Evolutionary conservation across 1,284 basidiomycete species (phyloP), one percentile per base, ranked within the genome.

Genomic region (Leccinum pachyderme): DNA sequence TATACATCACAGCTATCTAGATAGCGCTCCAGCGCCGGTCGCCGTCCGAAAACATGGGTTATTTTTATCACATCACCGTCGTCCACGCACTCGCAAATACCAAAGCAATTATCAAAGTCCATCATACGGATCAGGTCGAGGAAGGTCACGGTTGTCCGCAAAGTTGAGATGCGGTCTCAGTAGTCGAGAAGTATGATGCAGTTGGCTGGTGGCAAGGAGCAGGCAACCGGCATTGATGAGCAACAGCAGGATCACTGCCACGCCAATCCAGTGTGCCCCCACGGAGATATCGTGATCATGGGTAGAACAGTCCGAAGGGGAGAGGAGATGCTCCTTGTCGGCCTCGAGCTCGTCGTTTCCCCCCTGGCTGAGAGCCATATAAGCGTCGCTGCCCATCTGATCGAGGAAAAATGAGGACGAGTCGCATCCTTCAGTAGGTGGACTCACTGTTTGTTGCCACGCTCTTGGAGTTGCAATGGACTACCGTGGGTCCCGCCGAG

Each of bases 101-200:
- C 7, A 12, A 28, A 15, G n/a, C 5, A 46, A 47, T 22, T 12
- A 49, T 69, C 47, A 69, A 48, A 70, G 59, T 43, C 69, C 66
- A 46, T 71, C 64, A 47, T 71, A 68, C 12, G 57, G 67, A 49
- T 68, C 58, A 18, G 67, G 63, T 27, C 62, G 67, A 50, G 66
- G 65, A 18, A 71, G 58, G 39, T 61, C 45, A 24, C 66, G 58
- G n/a, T 68, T 68, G 33, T 68, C 66, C 2, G 54, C 33, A 44
- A 58, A 63, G 25, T 44, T 55, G 50, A 68, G 51, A 28, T 65
- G 45, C 31, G 63, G 60, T 44, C 47, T 57, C 45, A 67, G 43
- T n/a, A 47, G 47, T 28, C 15, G 47, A 47, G 68, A 63, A 32
- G 49, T 57, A 18, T 59, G 48, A n/a, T 41, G 55, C 7, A 69